These are phyloP conservation scores for Dendrobium nobile DNA, from an alignment of 106 monocot species.

Conservation along the genomic window DNA sequence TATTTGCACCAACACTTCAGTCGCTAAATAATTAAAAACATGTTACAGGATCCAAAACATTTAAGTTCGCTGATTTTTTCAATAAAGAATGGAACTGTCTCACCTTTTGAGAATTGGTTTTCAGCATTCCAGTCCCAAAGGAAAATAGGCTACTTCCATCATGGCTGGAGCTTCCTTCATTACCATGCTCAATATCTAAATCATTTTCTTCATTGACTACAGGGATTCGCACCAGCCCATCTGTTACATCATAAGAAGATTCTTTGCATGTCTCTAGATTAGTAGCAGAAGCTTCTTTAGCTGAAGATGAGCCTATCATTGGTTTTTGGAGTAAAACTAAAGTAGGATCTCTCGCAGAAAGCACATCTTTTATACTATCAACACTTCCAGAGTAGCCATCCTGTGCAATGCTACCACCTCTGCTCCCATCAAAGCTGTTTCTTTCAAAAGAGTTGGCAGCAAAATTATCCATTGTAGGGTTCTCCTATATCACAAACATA, in stretches of 20 bases:
- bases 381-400: constrained; percentile 12
- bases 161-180: constrained; percentile 20
- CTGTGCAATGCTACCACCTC: constrained; percentile 10
- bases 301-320: constrained; percentile 23
- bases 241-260: constrained; percentile 13
- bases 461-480: constrained; percentile 26
- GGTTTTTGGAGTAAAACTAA: constrained; percentile 62
- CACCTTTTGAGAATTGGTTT: constrained; percentile 48
- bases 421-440: constrained; percentile 27
- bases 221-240: constrained; percentile 21
- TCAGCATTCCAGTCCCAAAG: constrained; percentile 54
- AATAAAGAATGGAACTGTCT: neutral
- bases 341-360: constrained; percentile 65
- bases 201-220: constrained; percentile 14
- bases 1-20: neutral
- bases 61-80: neutral
- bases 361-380: constrained; percentile 32
- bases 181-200: constrained; percentile 22
- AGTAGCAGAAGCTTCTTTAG: constrained; percentile 15
- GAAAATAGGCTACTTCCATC: constrained; percentile 60
- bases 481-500: constrained; percentile 31
- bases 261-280: constrained; percentile 14
- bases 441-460: constrained; percentile 22
- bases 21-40: neutral
- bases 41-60: neutral